Evolutionary conservation across 1,284 basidiomycete genomes (phyloP).

Genomic region (Xerocomus minutiporus): DNA sequence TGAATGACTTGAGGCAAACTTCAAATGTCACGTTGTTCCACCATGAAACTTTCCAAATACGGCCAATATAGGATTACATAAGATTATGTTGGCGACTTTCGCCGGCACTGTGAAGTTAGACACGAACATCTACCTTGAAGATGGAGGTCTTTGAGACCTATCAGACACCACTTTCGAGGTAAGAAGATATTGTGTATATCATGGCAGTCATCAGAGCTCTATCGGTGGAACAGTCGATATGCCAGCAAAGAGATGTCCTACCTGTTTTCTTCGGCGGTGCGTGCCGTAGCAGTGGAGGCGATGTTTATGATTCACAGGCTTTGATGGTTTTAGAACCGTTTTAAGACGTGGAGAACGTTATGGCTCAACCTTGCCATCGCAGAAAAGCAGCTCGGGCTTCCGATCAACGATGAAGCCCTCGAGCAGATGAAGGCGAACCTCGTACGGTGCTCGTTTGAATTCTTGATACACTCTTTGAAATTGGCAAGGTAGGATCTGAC

Average conservation of each 20-base stretch:
- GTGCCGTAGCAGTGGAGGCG: constrained; percentile 17
- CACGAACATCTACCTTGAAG: background rate
- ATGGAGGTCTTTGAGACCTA: constrained; percentile 71
- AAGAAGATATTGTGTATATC: background rate
- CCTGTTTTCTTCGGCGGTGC: constrained; percentile 87
- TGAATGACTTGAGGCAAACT: too few relatives aligned
- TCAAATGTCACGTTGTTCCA: background rate
- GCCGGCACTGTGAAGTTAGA: background rate
- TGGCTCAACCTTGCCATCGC: constrained; percentile 97
- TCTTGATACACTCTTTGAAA: constrained; percentile 2
- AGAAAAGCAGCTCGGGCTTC: constrained; percentile 92
- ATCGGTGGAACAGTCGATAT: constrained; percentile 71
- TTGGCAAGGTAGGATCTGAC: constrained; percentile 60
- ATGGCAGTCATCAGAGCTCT: constrained; percentile 7
- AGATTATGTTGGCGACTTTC: background rate
- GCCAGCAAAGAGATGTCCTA: constrained; percentile 98
- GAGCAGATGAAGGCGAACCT: constrained; percentile 92
- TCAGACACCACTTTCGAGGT: constrained; percentile 76
- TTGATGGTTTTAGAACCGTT: constrained; percentile 68
- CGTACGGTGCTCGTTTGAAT: constrained; percentile 41
- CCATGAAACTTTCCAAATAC: background rate
- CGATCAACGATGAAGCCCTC: constrained; percentile 88
- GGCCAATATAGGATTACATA: background rate
- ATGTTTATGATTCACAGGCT: background rate
- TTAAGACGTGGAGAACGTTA: constrained; percentile 93